Evolutionary conservation across 2,329 filamentous ascomycete species (phyloP).

Genomic region (Penicillium aurantiogriseum): DNA sequence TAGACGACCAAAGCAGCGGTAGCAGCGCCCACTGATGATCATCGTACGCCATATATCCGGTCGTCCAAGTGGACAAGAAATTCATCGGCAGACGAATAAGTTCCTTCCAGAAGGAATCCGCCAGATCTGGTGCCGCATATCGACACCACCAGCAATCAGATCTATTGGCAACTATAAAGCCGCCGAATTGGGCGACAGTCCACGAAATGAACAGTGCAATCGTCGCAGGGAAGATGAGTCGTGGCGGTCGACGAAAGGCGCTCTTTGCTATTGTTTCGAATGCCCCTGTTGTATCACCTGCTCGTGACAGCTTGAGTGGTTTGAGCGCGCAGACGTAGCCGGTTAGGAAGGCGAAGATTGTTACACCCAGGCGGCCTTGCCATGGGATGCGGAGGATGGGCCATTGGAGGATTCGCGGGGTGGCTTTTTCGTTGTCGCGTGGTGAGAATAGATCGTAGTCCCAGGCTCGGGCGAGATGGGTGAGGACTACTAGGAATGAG

Average conservation of each 20-base stretch:
- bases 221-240: conserved; percentile 53
- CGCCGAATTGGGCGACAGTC: conserved; percentile 50
- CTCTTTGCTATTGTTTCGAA: conserved; percentile 53
- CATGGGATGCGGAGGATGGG: conserved; percentile 56
- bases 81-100: conserved; percentile 46
- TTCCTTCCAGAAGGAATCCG: conserved; percentile 47
- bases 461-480: conserved; percentile 53
- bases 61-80: conserved; percentile 52
- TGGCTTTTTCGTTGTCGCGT: conserved; percentile 42
- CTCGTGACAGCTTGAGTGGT: conserved; percentile 52
- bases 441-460: conserved; percentile 54
- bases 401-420: conserved; percentile 50
- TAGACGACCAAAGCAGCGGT: conserved; percentile 50
- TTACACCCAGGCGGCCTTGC: conserved; percentile 56
- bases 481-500: conserved; percentile 54
- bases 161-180: conserved; percentile 48
- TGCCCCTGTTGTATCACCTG: conserved; percentile 46
- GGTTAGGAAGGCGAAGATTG: conserved; percentile 57
- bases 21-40: conserved; percentile 57
- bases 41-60: conserved; percentile 52
- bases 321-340: conserved; percentile 58
- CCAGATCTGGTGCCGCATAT: conserved; percentile 48
- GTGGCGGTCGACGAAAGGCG: conserved; percentile 54
- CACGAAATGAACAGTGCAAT: conserved; percentile 54
- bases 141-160: conserved; percentile 55